A percentile compares a stretch with the other conserved stretches of the same genome.
Conservation (phyloP, 73 alveolate species). For the Tetrahymena malaccensis region DNA sequence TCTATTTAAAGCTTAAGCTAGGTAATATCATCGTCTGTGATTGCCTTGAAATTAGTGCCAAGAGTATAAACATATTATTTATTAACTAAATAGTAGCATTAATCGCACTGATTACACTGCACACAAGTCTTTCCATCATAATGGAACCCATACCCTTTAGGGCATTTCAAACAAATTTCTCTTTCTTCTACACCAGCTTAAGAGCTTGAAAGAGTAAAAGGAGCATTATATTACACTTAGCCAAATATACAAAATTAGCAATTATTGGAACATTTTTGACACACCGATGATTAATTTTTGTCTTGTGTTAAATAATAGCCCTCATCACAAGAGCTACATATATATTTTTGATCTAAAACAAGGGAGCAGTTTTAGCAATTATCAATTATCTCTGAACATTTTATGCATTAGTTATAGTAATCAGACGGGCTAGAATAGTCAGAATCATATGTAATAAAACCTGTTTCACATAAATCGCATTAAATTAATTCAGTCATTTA, state of each 20-base stretch:
- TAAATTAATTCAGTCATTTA: neutral
- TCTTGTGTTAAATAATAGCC: neutral
- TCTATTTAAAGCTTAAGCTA: neutral
- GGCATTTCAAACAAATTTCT: neutral
- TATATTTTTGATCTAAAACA: neutral
- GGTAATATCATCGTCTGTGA: neutral
- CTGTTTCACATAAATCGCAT: neutral
- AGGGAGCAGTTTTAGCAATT: neutral
- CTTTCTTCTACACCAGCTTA: neutral
- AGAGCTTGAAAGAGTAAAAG: neutral
- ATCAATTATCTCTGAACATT: neutral
- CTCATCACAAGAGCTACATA: neutral
- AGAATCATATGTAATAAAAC: neutral
- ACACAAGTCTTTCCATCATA: neutral
- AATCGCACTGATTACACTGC: neutral
- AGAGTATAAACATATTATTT: neutral
- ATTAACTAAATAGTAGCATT: neutral
- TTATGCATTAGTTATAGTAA: neutral
- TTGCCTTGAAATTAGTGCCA: neutral
- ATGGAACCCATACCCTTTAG: neutral
- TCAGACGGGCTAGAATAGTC: neutral
- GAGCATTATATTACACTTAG: neutral
- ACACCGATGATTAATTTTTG: neutral
- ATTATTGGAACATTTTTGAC: neutral
- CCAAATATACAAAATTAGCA: neutral